Base-by-base conservation (phyloP, 371 early-diverging fungal genomes). In the Lichtheimia ornata region DNA sequence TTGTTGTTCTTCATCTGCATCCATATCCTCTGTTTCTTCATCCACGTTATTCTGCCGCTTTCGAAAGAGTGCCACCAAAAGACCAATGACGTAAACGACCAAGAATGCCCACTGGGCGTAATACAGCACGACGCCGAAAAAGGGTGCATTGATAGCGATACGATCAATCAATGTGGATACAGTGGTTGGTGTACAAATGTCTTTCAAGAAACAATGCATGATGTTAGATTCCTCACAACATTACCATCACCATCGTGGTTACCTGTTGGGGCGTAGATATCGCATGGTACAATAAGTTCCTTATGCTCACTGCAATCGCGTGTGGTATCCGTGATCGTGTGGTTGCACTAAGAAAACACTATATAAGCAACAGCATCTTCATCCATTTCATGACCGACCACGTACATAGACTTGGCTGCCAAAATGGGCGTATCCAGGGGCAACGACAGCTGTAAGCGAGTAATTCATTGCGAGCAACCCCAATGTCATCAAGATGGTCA, bases 381-480 rank as follows among this genome's bases (percentile, higher is more conserved):
- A 51, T 17, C 9, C 45, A 53, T 18, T 45, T 15, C 28, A 25
- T 45, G 14, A 35, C 41, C 11, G 42, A 12, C 17, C 24, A 69
- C 84, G 68, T 73, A 87, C 87, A 68, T 84, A 89, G 53, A 77
- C 74, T 69, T 89, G 88, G 58, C 83, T 84, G 41, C 88, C 88
- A 72, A 84, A 89, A 69, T 85, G 86, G 41, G 88, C 73, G 63
- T 89, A 89, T 1, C 84, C 83, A 13, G 90, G 90, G 24, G 86
- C 84, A 14, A 88, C 80, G 9, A 82, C 74, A 53, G 80, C 79
- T 30, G 85, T 85, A 53, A 87, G 47, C 0, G 84, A 74, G 53
- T 86, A 88, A 35, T 81, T 77, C 25, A 88, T 63, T 6, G 86
- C 86, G n/a, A 86, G 73, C 24, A 88, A 59, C 40, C 82, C 77